Evolutionary conservation across 108 stramenopile species (phyloP).

Genomic region (Cylindrotheca closterium): DNA sequence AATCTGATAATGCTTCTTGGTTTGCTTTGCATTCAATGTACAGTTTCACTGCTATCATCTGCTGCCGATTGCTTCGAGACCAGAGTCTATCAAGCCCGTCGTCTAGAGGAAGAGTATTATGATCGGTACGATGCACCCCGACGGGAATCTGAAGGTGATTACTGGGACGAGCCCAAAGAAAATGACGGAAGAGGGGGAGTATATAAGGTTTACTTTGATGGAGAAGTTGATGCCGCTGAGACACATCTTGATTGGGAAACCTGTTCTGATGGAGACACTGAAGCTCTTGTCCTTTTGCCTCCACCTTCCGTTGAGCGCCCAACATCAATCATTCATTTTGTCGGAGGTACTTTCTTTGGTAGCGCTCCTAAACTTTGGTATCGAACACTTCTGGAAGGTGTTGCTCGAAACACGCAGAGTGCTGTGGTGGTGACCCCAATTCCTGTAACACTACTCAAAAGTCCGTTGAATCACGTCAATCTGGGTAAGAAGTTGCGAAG

Average conservation of each 20-base stretch:
- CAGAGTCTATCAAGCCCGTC: background rate
- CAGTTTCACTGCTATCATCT: no score
- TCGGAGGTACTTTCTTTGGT: slow-evolving; percentile 83
- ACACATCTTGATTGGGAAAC: slow-evolving; percentile 34
- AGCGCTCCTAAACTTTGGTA: slow-evolving; percentile 71
- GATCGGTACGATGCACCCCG: background rate
- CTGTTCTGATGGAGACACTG: slow-evolving; percentile 9
- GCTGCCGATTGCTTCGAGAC: background rate
- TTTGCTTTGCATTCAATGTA: no score
- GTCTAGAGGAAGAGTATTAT: background rate
- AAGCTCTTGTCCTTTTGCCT: slow-evolving; percentile 67
- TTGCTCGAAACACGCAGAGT: slow-evolving; percentile 53
- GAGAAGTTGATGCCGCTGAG: slow-evolving; percentile 23
- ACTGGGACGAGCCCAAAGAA: background rate
- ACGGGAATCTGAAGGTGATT: background rate
- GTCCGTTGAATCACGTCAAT: slow-evolving; percentile 70
- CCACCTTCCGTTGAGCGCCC: slow-evolving; percentile 50
- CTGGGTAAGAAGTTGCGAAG: slow-evolving; percentile 42
- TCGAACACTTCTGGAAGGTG: slow-evolving; percentile 54
- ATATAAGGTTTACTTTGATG: slow-evolving; percentile 25
- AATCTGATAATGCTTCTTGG: no score
- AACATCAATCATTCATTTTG: slow-evolving; percentile 72
- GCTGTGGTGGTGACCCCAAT: slow-evolving; percentile 74
- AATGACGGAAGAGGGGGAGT: slow-evolving; percentile 17
- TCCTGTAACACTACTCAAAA: slow-evolving; percentile 58